A percentile compares a stretch with the other conserved stretches of the same genome.
These are phyloP conservation scores for Luvunga scandens DNA, from an alignment of 345 rosid genomes.

Conservation along the genomic window DNA sequence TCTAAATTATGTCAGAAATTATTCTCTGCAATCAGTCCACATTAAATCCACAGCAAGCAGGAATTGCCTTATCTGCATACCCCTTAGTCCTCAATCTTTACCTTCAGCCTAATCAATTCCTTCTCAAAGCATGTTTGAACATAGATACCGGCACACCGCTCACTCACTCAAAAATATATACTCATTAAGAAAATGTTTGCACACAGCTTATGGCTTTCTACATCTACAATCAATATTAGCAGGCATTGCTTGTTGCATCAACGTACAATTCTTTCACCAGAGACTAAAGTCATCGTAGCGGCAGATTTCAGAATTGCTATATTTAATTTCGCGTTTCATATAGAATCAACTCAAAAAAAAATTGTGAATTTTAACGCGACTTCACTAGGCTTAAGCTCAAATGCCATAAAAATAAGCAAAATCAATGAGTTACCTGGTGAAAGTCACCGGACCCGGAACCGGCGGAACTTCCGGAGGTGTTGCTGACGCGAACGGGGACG, in stretches of 20 bases:
- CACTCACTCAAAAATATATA: background rate
- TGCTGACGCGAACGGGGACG: conserved; percentile 92
- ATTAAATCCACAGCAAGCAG: background rate
- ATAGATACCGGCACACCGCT: background rate
- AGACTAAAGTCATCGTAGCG: too few species aligned
- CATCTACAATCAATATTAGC: background rate
- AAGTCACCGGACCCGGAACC: conserved; percentile 97
- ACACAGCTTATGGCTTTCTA: background rate
- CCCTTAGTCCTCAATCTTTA: background rate
- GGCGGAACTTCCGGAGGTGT: conserved; percentile 96
- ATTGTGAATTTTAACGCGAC: background rate
- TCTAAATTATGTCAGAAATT: background rate
- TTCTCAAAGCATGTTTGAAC: background rate
- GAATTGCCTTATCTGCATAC: background rate
- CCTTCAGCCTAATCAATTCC: background rate
- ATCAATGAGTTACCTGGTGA: conserved; percentile 61
- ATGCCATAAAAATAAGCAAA: background rate
- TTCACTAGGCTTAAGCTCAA: background rate
- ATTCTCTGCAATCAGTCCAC: background rate
- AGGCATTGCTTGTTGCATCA: background rate
- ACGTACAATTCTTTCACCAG: too few species aligned
- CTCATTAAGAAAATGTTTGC: background rate
- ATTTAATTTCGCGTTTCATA: background rate
- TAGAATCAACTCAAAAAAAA: background rate
- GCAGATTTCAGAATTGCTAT: background rate